phyloP scores from a whole-genome alignment of 2,329 filamentous ascomycete genomes.

The Microsporum ferrugineum region DNA sequence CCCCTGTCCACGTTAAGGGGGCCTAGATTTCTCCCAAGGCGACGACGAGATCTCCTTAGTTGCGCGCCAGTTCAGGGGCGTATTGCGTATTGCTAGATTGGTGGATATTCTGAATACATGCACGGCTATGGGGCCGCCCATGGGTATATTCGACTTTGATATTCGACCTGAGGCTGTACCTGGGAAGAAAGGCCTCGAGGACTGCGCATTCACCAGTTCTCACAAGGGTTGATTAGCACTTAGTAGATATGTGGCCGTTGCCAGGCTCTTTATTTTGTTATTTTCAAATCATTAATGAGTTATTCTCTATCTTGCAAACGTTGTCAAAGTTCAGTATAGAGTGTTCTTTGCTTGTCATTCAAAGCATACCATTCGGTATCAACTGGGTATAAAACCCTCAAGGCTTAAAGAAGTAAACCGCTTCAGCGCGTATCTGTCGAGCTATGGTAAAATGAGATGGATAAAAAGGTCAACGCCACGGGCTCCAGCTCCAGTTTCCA shows the following conservation, averaged over 20 bases:
- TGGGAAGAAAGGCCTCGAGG: constrained; percentile 55
- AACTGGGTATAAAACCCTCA: neutral
- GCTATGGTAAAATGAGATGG: neutral
- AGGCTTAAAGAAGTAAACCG: neutral
- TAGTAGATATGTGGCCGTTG: neutral
- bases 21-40: constrained; percentile 80
- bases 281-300: neutral
- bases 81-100: constrained; percentile 71
- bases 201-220: constrained; percentile 51
- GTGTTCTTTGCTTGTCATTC: neutral
- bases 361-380: neutral
- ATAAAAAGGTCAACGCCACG: neutral
- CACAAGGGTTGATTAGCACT: neutral
- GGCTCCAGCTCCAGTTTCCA: neutral
- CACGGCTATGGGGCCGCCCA: constrained; percentile 74
- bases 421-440: neutral
- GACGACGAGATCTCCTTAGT: constrained; percentile 82
- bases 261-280: neutral
- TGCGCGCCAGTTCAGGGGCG: constrained; percentile 82
- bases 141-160: constrained; percentile 94
- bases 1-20: constrained; percentile 74
- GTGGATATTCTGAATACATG: constrained; percentile 88
- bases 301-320: neutral
- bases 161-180: constrained; percentile 57
- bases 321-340: neutral